These are phyloP conservation scores for Fragilaria radians DNA, from an alignment of 108 stramenopile species.

Conservation along the genomic window DNA sequence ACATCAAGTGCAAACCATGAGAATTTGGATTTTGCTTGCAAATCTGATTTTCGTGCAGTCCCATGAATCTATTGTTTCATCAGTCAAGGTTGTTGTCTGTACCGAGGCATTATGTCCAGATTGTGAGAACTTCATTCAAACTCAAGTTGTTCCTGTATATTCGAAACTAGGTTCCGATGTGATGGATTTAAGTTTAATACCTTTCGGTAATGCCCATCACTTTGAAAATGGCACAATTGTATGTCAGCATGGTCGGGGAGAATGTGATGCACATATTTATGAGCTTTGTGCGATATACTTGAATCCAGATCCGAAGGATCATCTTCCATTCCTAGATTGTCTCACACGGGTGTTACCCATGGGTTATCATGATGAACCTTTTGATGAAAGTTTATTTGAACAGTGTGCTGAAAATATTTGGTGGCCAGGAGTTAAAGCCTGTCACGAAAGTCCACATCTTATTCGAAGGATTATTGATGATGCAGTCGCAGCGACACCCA, in stretches of 20 bases:
- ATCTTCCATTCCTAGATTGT: constrained; percentile 26
- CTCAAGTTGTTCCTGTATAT: constrained; percentile 15
- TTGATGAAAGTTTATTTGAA: constrained; percentile 16
- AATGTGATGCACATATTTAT: constrained; percentile 36
- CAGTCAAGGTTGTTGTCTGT: constrained; percentile 6
- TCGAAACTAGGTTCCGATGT: constrained; percentile 9
- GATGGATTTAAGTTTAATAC: constrained; percentile 19
- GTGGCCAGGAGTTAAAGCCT: constrained; percentile 7
- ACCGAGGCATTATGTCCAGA: constrained; percentile 26
- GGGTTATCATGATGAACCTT: constrained; percentile 28
- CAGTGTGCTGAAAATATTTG: constrained; percentile 8
- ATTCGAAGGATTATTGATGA: constrained; percentile 18
- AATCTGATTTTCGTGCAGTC: no score
- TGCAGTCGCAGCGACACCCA: constrained; percentile 19
- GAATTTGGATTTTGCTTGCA: no score
- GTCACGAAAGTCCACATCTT: constrained; percentile 18
- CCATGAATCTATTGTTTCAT: no score
- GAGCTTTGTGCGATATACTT: constrained; percentile 26
- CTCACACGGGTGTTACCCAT: constrained; percentile 25
- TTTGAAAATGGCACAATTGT: constrained; percentile 3
- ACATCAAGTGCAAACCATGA: no score
- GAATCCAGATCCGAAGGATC: constrained; percentile 1
- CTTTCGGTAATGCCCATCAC: constrained; percentile 32
- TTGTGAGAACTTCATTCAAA: constrained; percentile 19
- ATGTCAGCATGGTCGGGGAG: constrained; percentile 36